Evolutionary conservation across 2,329 filamentous ascomycete species (phyloP).

Genomic region (Aureobasidium melanogenum): DNA sequence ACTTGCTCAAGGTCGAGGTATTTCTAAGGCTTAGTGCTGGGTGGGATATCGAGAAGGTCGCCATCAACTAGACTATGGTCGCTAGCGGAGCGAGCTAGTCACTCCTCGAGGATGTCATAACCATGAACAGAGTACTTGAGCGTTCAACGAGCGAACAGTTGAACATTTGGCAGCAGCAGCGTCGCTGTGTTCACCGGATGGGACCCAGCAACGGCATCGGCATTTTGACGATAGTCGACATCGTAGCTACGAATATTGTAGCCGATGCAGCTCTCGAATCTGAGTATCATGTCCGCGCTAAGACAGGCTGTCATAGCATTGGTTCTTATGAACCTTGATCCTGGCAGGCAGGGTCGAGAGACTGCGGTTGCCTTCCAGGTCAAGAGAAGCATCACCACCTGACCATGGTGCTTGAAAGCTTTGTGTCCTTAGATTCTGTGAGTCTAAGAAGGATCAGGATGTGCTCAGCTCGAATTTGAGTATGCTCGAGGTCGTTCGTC

Average conservation of each 20-base stretch:
- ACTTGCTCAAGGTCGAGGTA: not conserved
- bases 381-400: not conserved
- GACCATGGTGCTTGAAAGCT: not conserved
- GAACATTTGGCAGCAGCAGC: not conserved
- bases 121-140: not conserved
- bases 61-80: too few relatives aligned
- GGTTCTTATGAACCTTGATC: not conserved
- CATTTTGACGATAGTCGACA: not conserved
- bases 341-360: not conserved
- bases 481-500: not conserved
- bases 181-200: not conserved
- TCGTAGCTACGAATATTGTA: not conserved
- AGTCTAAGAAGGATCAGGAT: too few relatives aligned
- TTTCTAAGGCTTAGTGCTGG: not conserved
- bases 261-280: not conserved
- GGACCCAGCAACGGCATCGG: not conserved
- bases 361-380: not conserved
- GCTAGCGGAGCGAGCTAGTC: too few relatives aligned
- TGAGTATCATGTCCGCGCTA: not conserved
- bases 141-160: not conserved
- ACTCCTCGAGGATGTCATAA: not conserved
- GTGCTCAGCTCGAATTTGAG: not conserved
- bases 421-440: too few relatives aligned
- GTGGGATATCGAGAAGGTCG: not conserved
- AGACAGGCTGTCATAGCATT: not conserved